phyloP scores from a whole-genome alignment of 2,329 filamentous ascomycete genomes.

The Neonectria sp. region DNA sequence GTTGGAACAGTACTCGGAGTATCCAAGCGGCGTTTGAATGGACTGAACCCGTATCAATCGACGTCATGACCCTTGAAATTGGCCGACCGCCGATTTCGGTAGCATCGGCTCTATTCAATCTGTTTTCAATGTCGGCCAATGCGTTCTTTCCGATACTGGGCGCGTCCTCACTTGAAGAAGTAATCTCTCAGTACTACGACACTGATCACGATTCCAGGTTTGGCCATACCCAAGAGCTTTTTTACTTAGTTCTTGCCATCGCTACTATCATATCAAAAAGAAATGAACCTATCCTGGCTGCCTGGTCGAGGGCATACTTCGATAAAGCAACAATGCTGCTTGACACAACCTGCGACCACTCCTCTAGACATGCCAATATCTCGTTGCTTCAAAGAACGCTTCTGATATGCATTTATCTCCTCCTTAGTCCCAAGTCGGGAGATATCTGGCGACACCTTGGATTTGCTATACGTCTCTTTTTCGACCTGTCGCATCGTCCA shows the following conservation, averaged over 20 bases:
- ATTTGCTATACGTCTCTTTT: conserved; percentile 26
- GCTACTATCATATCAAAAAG: conserved; percentile 19
- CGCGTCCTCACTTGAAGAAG: background rate
- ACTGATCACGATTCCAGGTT: background rate
- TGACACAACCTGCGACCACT: conserved; percentile 20
- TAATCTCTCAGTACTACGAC: background rate
- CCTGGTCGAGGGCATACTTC: conserved; percentile 13
- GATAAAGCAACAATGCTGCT: background rate
- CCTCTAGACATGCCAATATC: conserved; percentile 20
- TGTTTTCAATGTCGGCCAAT: conserved; percentile 1
- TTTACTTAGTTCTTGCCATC: conserved; percentile 32
- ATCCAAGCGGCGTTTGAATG: background rate
- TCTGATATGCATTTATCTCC: conserved; percentile 29
- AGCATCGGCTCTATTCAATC: background rate
- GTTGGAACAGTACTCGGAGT: background rate
- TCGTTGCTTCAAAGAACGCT: conserved; percentile 30
- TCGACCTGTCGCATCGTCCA: conserved; percentile 34
- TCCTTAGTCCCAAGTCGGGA: conserved; percentile 30
- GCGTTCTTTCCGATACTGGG: background rate
- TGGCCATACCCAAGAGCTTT: conserved; percentile 15
- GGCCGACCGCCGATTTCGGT: background rate
- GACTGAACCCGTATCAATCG: background rate
- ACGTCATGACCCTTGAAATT: background rate
- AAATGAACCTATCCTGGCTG: conserved; percentile 13
- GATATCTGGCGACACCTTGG: conserved; percentile 35